These are phyloP conservation scores for Zygosaccharomyces sapae DNA, from an alignment of 1,139 yeast genomes.

Conservation along the genomic window DNA sequence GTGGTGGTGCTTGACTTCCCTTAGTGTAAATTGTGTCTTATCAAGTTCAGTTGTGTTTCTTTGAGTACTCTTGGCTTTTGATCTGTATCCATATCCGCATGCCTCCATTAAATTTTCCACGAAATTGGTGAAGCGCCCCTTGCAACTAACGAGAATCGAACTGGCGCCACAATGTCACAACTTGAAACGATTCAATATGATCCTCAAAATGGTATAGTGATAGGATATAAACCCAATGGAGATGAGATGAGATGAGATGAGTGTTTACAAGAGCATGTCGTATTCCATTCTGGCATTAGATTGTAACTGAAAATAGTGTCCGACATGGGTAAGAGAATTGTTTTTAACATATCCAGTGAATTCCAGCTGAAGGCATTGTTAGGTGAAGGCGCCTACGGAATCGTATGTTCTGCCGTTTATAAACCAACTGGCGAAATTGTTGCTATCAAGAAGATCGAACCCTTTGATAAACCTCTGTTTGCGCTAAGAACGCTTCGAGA, in stretches of 20 bases:
- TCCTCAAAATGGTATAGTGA: constrained; percentile 5
- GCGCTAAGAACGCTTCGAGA: constrained; percentile 88
- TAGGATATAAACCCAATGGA: not conserved
- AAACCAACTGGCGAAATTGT: constrained; percentile 85
- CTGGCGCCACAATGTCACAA: constrained; percentile 1
- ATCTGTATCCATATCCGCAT: not conserved
- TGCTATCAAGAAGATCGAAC: constrained; percentile 92
- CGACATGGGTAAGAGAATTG: constrained; percentile 44
- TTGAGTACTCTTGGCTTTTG: not conserved
- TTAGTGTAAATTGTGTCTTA: too few species aligned
- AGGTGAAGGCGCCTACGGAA: constrained; percentile 98
- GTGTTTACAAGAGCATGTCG: not conserved
- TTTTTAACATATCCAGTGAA: constrained; percentile 84
- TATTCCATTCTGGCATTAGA: not conserved
- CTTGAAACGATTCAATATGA: constrained; percentile 4
- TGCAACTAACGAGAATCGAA: constrained; percentile 3
- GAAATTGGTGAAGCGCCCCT: not conserved
- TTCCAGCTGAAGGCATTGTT: constrained; percentile 77
- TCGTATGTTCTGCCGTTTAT: constrained; percentile 90
- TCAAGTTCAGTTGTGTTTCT: too few species aligned
- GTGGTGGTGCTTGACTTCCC: too few species aligned
- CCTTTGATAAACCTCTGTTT: constrained; percentile 88
- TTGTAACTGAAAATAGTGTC: not conserved
- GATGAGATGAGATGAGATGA: not conserved
- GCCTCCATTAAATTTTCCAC: not conserved